Base-by-base conservation (phyloP, 1,284 basidiomycete genomes). In the Rhizopogon parksii region DNA sequence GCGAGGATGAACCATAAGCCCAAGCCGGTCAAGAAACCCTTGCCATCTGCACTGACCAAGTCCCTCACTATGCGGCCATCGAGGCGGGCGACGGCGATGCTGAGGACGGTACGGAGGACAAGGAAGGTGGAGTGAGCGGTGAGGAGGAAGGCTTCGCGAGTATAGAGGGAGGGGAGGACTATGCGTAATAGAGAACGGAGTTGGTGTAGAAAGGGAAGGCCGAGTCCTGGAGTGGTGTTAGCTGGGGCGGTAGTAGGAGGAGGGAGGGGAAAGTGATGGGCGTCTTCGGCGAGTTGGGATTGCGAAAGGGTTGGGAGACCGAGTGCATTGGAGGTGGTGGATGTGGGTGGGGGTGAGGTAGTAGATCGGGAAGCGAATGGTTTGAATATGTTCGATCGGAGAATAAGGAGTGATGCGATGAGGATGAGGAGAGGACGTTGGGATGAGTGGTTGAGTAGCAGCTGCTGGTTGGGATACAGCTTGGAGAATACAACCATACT, bases 41-140 rank as follows among this genome's bases (percentile, higher is more conserved):
- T 79, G 0, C 83, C 88, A 62, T 97, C 85, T 0, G 91, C 93
- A 30, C 86, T 91, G 43, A 91, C 93, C 51, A 97, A 74, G 67
- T 95, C 89, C 51, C 91, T 72, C 6, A 96, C 95, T 58, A 98
- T 91, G 36, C 82, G 74, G 8, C 95, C 95, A 64, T 99, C 95
- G 8, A 99, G 75, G 42, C 82, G 79, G 0, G 95, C 95, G 0
- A 97, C 95, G 4, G 84, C 79, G 2, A 97, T 82, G 60, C 89
- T 92, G 34, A 96, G 75, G 2, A 92, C 79, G 0, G 95, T 97
- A 40, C 95, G 74, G 37, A 91, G 70, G 1, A 98, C 79, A 46
- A 98, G 79, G 71, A 98, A 97, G 57, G 79, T 82, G 0, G 91
- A 93, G 68, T 98, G 94, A 0, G 88, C 68, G 3, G 82, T 63